Evolutionary conservation across 306 rosid genomes (phyloP).

Genomic region (Crataegus laevigata): DNA sequence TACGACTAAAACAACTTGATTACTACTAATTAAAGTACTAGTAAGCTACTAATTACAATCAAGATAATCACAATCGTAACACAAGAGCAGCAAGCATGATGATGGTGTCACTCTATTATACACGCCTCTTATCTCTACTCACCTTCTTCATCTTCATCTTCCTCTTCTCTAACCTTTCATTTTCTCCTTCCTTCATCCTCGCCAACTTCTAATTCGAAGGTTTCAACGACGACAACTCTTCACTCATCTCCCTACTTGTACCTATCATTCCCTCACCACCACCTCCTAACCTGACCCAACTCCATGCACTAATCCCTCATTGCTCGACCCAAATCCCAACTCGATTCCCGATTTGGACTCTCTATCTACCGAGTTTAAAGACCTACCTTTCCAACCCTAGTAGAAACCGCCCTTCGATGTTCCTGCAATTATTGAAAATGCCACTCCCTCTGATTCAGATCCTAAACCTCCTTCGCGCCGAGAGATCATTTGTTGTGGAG

Average conservation of each 20-base stretch:
- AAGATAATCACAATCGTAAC: too few relatives aligned
- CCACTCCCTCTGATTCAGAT: constrained; percentile 21
- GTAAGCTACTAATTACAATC: too few relatives aligned
- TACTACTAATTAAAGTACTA: too few relatives aligned
- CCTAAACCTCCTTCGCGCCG: neutral
- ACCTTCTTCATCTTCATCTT: constrained; percentile 9
- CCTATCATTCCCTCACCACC: constrained; percentile 44
- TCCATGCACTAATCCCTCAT: constrained; percentile 2
- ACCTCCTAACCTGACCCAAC: constrained; percentile 23
- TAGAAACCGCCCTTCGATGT: neutral
- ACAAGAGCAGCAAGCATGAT: neutral
- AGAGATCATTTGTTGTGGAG: constrained; percentile 49
- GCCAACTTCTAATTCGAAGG: constrained; percentile 52
- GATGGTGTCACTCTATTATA: neutral
- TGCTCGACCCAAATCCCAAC: constrained; percentile 28
- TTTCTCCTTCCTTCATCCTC: constrained; percentile 15
- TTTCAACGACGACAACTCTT: constrained; percentile 40
- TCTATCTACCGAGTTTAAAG: constrained; percentile 56
- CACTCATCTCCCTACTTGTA: constrained; percentile 33
- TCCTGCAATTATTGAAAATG: constrained; percentile 15
- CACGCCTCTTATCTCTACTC: neutral
- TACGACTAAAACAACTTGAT: too few relatives aligned
- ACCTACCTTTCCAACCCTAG: constrained; percentile 41
- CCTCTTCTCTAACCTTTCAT: constrained; percentile 19
- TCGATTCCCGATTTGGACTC: neutral